phyloP scores from a whole-genome alignment of 331 rosid species.

The Saraca asoca region DNA sequence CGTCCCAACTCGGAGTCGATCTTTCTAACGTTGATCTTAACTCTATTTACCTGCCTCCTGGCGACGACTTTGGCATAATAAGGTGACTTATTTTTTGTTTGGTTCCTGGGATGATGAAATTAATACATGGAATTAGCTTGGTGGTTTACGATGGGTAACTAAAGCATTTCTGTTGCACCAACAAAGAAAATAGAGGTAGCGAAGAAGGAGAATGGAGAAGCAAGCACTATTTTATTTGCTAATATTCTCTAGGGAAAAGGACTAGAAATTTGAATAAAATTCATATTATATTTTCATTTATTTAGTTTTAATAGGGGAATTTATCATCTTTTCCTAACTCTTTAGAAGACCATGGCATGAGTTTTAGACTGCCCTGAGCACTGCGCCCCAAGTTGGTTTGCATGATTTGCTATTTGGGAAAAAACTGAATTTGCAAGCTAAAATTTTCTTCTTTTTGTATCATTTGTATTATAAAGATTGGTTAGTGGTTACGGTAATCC shows the following conservation, averaged over 20 bases:
- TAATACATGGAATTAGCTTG: background rate
- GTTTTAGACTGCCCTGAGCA: background rate
- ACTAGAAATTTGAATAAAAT: too few species aligned
- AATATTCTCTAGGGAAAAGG: background rate
- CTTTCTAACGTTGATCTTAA: constrained; percentile 42
- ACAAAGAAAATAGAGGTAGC: background rate
- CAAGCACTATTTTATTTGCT: background rate
- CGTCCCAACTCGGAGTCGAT: constrained; percentile 51
- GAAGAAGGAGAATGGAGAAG: background rate
- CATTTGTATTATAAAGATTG: background rate
- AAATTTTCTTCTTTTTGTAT: background rate
- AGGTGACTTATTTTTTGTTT: constrained; percentile 36
- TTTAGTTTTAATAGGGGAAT: background rate
- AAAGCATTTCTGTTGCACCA: background rate
- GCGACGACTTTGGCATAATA: constrained; percentile 47
- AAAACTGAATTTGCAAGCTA: background rate
- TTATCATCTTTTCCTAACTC: background rate
- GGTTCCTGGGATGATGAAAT: background rate
- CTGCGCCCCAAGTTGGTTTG: background rate
- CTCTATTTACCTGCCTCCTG: constrained; percentile 51
- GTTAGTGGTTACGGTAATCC: background rate
- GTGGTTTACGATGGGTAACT: background rate
- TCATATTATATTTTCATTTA: background rate
- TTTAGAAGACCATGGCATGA: background rate
- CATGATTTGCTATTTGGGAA: background rate